phyloP scores from a whole-genome alignment of 2,329 filamentous ascomycete species.

The Camptophora hylomeconis region DNA sequence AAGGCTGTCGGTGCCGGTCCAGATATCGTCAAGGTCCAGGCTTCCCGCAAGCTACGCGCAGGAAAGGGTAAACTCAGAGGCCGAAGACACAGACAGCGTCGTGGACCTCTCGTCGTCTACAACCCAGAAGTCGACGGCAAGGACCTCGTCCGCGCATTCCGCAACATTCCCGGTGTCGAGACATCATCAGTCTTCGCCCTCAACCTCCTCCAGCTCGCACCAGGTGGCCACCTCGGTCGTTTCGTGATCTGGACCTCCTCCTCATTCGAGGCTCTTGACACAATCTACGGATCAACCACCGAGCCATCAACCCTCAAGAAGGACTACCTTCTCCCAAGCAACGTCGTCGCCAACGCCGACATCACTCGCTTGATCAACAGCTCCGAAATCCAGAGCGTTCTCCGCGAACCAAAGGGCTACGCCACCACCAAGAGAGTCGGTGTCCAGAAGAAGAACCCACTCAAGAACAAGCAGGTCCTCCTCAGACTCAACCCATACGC shows the following conservation, averaged over 20 bases:
- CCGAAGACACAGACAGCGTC: slow-evolving; percentile 93
- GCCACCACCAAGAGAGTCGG: slow-evolving; percentile 76
- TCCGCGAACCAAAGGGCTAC: slow-evolving; percentile 81
- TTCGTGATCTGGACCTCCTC: slow-evolving; percentile 99
- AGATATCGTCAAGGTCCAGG: slow-evolving; percentile 91
- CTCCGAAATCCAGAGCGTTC: slow-evolving; percentile 92
- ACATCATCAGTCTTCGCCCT: slow-evolving; percentile 84
- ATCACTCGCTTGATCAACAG: slow-evolving; percentile 98
- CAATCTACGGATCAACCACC: slow-evolving; percentile 91
- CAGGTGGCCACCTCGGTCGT: slow-evolving; percentile 95
- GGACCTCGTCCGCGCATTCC: slow-evolving; percentile 86
- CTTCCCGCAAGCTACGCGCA: slow-evolving; percentile 90
- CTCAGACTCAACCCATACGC: slow-evolving; percentile 98
- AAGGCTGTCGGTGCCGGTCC: slow-evolving; percentile 79
- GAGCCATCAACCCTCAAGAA: slow-evolving; percentile 87
- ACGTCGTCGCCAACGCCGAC: slow-evolving; percentile 87
- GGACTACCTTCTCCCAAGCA: slow-evolving; percentile 93
- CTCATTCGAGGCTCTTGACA: slow-evolving; percentile 91
- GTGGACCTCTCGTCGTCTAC: slow-evolving; percentile 95
- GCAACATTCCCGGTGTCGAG: slow-evolving; percentile 98
- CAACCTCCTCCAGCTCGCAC: slow-evolving; percentile 98
- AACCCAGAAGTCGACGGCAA: slow-evolving; percentile 90
- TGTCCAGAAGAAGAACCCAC: slow-evolving; percentile 99
- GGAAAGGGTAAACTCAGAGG: slow-evolving; percentile 98
- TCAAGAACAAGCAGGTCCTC: slow-evolving; percentile 96